Base-by-base conservation (phyloP, 2,329 filamentous ascomycete genomes). In the Chrysoporthe cubensis region DNA sequence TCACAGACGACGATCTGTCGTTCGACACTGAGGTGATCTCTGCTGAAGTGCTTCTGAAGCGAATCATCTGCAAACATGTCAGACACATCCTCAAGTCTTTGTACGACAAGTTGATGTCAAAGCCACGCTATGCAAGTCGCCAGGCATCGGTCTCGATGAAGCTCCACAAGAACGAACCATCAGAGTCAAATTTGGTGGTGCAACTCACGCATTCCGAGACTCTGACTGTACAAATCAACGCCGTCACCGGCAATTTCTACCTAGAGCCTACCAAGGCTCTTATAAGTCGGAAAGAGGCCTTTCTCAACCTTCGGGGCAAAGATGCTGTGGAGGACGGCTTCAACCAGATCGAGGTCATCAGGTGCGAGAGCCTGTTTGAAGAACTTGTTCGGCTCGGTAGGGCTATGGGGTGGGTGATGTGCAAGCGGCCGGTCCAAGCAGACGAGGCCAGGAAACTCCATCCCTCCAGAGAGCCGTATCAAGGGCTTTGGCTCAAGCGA, bases 201-300 rank as follows among this genome's bases (percentile, higher is more conserved):
- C 90, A 92, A 71, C 81, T 97, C 40, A 91, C 91, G 4, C 82
- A 84, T n/a, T 81, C 85, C 37, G 84, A 88, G 66, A 80, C 83
- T 48, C 79, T 91, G 44, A 86, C 82, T 6, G 78, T 97, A 40
- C 84, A 87, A 21, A 84, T 97, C 59, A 93, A 97, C 72, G 88
- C 91, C 0, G 88, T 92, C 37, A 94, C 91, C 0, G 96, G 96
- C n/a, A 80, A 84, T 13, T 90, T 94, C 70, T 87, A 89, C 11
- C 78, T 97, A 48, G 87, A 88, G 67, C 91, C 93, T 69, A 48
- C 66, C 42, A 85, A 86, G 62, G 87, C 87, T 2, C 83, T 85
- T 57, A 82, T 85, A 4, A 80, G 82, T 9, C 82, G 87, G 26
- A 83, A 84, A 21, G 92, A 97, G 74, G 81, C 80, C 43, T 86